Conservation (phyloP, 345 rosid genomes). For the Cardamine chenopodiifolia region DNA sequence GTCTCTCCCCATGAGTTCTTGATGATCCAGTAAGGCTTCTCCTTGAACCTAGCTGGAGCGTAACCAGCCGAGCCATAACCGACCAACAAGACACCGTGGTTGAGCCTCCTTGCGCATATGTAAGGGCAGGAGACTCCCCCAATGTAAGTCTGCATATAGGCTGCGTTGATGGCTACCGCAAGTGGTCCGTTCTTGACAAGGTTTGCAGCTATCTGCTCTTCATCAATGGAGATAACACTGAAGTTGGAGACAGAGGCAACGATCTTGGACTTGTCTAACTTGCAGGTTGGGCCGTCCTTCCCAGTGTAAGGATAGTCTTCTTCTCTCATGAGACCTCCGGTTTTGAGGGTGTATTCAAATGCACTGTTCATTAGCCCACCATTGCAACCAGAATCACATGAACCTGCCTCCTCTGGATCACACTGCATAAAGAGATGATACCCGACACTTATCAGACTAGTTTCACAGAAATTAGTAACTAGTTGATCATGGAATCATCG, state of each 20-base stretch:
- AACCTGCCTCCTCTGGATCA: slow-evolving; percentile 77
- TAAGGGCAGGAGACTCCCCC: slow-evolving; percentile 93
- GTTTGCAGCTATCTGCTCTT: slow-evolving; percentile 92
- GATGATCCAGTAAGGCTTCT: slow-evolving; percentile 90
- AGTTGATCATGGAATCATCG: too few relatives aligned
- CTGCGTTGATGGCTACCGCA: slow-evolving; percentile 84
- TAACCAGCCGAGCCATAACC: slow-evolving; percentile 88
- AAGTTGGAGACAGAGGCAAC: slow-evolving; percentile 85
- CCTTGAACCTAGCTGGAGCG: slow-evolving; percentile 81
- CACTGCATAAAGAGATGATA: slow-evolving; percentile 54
- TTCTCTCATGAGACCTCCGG: slow-evolving; percentile 92
- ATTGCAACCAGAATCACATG: slow-evolving; percentile 87
- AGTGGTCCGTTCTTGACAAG: slow-evolving; percentile 89
- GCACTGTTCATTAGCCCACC: slow-evolving; percentile 97
- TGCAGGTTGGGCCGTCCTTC: slow-evolving; percentile 64
- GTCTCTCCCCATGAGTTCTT: slow-evolving; percentile 92
- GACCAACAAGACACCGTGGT: slow-evolving; percentile 85
- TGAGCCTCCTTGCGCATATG: slow-evolving; percentile 73
- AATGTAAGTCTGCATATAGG: slow-evolving; percentile 88
- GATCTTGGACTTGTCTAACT: slow-evolving; percentile 78
- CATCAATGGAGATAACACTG: slow-evolving; percentile 81
- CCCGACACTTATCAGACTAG: not conserved
- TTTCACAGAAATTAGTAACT: not conserved
- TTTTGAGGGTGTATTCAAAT: slow-evolving; percentile 76
- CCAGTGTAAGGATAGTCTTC: slow-evolving; percentile 92